phyloP scores from a whole-genome alignment of 257 asterid species.

The Ehretia macrophylla region DNA sequence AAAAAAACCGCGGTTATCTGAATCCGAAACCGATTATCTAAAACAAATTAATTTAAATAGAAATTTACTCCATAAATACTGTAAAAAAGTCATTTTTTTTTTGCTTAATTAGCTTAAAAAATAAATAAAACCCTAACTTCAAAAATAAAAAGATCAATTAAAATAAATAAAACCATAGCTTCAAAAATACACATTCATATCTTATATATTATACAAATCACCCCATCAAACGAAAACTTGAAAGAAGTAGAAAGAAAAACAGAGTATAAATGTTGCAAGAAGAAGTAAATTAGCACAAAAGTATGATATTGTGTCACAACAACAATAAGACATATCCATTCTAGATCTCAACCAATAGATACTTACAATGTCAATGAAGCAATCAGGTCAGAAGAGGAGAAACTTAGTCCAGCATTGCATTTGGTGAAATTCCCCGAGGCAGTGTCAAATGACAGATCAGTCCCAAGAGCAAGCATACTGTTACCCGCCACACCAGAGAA shows the following conservation, averaged over 20 bases:
- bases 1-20: too few species aligned
- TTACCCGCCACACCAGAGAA: slow-evolving; percentile 94
- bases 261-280: too few species aligned
- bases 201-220: slow-evolving; percentile 34
- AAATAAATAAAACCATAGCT: too few species aligned
- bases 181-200: too few species aligned
- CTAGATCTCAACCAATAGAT: not conserved
- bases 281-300: not conserved
- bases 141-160: too few species aligned
- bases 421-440: slow-evolving; percentile 75
- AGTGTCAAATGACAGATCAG: slow-evolving; percentile 88
- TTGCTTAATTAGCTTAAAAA: too few species aligned
- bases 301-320: not conserved
- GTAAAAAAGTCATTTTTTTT: too few species aligned
- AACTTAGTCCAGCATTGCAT: slow-evolving; percentile 70
- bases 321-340: too few species aligned
- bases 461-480: slow-evolving; percentile 53
- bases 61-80: too few species aligned
- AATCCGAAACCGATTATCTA: too few species aligned
- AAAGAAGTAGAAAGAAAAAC: not conserved
- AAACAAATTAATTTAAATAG: too few species aligned
- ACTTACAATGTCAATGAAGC: slow-evolving; percentile 84
- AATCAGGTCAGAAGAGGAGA: slow-evolving; percentile 62
- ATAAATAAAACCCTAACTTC: too few species aligned
- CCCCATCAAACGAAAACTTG: not conserved